Conservation (phyloP, 768 basidiomycete genomes). For the Pilatotrama ljubarskyi region DNA sequence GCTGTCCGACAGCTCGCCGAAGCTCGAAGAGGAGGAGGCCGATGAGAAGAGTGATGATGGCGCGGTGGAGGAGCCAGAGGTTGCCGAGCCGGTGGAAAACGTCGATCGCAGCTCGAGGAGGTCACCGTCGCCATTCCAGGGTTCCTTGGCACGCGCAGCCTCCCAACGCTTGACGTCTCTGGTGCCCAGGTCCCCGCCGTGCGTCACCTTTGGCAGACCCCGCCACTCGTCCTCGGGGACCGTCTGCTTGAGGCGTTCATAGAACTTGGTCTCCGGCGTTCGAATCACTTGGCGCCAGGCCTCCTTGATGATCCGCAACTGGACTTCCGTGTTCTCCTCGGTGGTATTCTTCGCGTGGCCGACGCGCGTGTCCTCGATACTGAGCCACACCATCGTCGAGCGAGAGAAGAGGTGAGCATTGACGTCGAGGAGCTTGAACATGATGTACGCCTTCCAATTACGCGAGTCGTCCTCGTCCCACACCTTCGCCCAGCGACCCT, state of each 20-base stretch:
- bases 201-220: neutral
- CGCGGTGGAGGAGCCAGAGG: neutral
- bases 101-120: too few species aligned
- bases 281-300: slow-evolving; percentile 13
- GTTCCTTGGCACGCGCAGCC: neutral
- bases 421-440: slow-evolving; percentile 4
- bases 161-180: neutral
- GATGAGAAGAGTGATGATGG: neutral
- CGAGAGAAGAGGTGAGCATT: slow-evolving; percentile 18
- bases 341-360: neutral
- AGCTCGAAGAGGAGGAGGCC: neutral
- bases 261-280: slow-evolving; percentile 2
- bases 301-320: slow-evolving; percentile 13
- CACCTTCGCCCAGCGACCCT: slow-evolving; percentile 2
- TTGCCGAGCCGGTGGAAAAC: too few species aligned
- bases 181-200: neutral
- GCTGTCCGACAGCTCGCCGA: neutral
- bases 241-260: neutral
- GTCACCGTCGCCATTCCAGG: too few species aligned
- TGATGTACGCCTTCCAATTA: neutral
- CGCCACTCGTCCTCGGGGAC: neutral
- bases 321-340: neutral
- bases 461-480: neutral
- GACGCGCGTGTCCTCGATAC: slow-evolving; percentile 1
- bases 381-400: slow-evolving; percentile 18